These are phyloP conservation scores for Wickerhamomyces ciferrii DNA, from an alignment of 805 yeast genomes.

Conservation along the genomic window DNA sequence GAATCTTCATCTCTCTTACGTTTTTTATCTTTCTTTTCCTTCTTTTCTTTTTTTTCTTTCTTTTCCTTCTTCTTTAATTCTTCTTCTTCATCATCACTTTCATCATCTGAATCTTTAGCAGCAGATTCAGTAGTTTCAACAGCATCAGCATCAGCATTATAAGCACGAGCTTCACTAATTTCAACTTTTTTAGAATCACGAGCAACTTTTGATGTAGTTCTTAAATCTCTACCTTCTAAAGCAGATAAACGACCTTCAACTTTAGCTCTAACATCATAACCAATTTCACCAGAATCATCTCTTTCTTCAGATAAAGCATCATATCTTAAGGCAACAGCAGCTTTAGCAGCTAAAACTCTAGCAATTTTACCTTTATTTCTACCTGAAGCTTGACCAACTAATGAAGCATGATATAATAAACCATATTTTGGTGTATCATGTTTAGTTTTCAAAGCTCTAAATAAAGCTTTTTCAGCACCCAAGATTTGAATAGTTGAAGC, in stretches of 20 bases:
- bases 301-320: constrained; percentile 97
- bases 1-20: constrained; percentile 29
- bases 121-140: constrained; percentile 34
- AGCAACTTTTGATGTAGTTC: constrained; percentile 80
- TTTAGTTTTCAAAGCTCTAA: constrained; percentile 97
- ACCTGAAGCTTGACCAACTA: constrained; percentile 97
- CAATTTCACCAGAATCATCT: constrained; percentile 92
- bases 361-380: constrained; percentile 99
- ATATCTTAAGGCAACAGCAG: constrained; percentile 93
- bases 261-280: constrained; percentile 85
- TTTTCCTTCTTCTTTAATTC: constrained; percentile 29
- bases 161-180: constrained; percentile 77
- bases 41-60: constrained; percentile 28
- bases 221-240: constrained; percentile 93
- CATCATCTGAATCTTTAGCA: constrained; percentile 33
- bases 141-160: constrained; percentile 94
- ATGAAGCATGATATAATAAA: constrained; percentile 91
- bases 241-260: constrained; percentile 93
- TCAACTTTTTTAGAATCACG: constrained; percentile 85
- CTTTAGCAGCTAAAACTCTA: constrained; percentile 97
- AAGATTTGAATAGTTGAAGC: constrained; percentile 97
- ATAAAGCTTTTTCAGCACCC: constrained; percentile 98
- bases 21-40: constrained; percentile 26
- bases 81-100: constrained; percentile 29
- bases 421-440: constrained; percentile 99